phyloP scores from a whole-genome alignment of 768 basidiomycete genomes.

The Lactarius sanguifluus region DNA sequence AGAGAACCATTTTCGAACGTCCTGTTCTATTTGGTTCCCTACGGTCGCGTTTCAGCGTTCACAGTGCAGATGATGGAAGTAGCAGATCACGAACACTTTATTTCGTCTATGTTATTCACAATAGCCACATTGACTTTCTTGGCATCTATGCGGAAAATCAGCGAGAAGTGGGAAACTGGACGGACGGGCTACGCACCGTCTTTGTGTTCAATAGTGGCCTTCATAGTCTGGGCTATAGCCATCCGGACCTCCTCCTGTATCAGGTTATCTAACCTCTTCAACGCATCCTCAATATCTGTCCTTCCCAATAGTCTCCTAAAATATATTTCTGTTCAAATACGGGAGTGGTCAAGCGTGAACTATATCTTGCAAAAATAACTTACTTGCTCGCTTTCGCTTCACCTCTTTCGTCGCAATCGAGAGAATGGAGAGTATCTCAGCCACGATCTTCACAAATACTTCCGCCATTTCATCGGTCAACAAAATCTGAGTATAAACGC shows the following conservation, averaged over 20 bases:
- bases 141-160: too few relatives aligned
- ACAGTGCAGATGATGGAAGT: neutral
- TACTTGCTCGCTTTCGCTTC: neutral
- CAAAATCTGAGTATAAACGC: neutral
- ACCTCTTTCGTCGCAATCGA: constrained; percentile 13
- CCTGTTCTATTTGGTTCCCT: neutral
- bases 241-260: constrained; percentile 1
- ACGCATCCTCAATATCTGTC: constrained; percentile 6
- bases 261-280: neutral
- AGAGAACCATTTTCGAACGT: neutral
- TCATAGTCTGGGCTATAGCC: neutral
- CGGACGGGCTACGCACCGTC: neutral
- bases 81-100: neutral
- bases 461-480: neutral
- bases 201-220: neutral
- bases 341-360: neutral
- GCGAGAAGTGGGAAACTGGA: neutral
- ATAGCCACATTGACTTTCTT: neutral
- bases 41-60: neutral
- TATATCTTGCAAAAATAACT: neutral
- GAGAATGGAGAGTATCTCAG: constrained; percentile 10
- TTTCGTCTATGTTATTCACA: neutral
- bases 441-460: neutral
- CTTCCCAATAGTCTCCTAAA: constrained; percentile 1
- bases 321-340: neutral